Evolutionary conservation across 129 eudicot species (phyloP).

Genomic region (Kitagawia praeruptora): DNA sequence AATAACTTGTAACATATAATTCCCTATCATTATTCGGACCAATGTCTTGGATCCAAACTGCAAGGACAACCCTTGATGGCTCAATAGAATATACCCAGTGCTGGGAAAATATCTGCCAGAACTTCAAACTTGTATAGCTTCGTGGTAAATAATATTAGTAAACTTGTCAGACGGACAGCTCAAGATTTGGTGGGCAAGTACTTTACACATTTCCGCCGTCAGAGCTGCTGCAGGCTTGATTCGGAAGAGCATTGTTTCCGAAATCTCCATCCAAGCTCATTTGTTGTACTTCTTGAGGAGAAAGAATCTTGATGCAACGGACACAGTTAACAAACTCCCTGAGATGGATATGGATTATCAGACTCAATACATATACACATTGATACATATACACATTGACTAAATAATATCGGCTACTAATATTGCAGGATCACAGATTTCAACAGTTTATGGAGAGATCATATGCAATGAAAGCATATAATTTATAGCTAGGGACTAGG

Average conservation of each 20-base stretch:
- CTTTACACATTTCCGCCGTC: conserved; percentile 71
- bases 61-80: background rate
- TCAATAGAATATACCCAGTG: conserved; percentile 8
- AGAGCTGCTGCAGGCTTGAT: conserved; percentile 90
- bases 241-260: conserved; percentile 51
- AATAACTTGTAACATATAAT: background rate
- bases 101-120: conserved; percentile 18
- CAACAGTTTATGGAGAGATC: background rate
- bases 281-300: conserved; percentile 90
- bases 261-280: conserved; percentile 97
- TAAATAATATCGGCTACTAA: background rate
- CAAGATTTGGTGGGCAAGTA: conserved; percentile 4
- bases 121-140: background rate
- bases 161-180: conserved; percentile 18
- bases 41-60: background rate
- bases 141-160: conserved; percentile 11
- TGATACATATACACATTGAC: too few species aligned
- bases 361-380: background rate
- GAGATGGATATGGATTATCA: conserved; percentile 12
- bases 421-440: background rate
- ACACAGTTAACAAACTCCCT: conserved; percentile 91
- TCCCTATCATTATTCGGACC: background rate
- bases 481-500: too few species aligned
- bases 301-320: conserved; percentile 79
- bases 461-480: background rate